These are phyloP conservation scores for Hebeloma cylindrosporum DNA, from an alignment of 768 basidiomycete genomes.

Conservation along the genomic window DNA sequence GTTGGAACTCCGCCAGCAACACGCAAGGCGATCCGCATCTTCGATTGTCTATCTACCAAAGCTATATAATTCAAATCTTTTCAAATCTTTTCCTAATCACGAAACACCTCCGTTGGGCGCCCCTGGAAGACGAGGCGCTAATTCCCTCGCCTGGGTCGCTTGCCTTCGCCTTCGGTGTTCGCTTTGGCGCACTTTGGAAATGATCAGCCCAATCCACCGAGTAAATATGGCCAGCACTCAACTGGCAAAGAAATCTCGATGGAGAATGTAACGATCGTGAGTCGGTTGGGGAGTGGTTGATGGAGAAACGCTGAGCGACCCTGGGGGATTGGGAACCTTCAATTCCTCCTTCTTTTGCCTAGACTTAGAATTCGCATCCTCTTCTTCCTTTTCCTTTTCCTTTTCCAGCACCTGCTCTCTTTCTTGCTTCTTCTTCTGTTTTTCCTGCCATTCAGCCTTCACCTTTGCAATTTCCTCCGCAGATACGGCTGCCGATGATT, in stretches of 20 bases:
- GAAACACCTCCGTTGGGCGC: conserved; percentile 43
- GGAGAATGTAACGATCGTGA: conserved; percentile 79
- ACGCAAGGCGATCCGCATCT: neutral
- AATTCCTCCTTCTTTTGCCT: conserved; percentile 26
- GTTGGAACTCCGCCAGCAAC: conserved; percentile 29
- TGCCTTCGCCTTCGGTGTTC: conserved; percentile 76
- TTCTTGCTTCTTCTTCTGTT: conserved; percentile 61
- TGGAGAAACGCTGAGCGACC: conserved; percentile 25
- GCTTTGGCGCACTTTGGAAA: conserved; percentile 59
- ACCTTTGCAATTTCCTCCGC: conserved; percentile 77
- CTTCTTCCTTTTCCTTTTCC: conserved; percentile 38
- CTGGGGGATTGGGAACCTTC: conserved; percentile 28
- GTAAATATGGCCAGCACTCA: conserved; percentile 21
- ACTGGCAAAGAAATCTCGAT: conserved; percentile 76
- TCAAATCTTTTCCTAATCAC: conserved; percentile 14
- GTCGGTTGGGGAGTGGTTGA: conserved; percentile 39
- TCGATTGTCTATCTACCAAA: neutral
- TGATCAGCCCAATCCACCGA: conserved; percentile 1
- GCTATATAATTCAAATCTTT: neutral
- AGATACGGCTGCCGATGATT: conserved; percentile 38
- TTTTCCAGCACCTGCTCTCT: conserved; percentile 50
- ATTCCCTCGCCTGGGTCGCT: conserved; percentile 60
- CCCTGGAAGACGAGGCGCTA: conserved; percentile 71
- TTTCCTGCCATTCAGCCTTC: conserved; percentile 79
- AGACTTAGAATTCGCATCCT: conserved; percentile 34